Conservation (phyloP, 352 stramenopile species). For the Saprolegnia diclina region DNA sequence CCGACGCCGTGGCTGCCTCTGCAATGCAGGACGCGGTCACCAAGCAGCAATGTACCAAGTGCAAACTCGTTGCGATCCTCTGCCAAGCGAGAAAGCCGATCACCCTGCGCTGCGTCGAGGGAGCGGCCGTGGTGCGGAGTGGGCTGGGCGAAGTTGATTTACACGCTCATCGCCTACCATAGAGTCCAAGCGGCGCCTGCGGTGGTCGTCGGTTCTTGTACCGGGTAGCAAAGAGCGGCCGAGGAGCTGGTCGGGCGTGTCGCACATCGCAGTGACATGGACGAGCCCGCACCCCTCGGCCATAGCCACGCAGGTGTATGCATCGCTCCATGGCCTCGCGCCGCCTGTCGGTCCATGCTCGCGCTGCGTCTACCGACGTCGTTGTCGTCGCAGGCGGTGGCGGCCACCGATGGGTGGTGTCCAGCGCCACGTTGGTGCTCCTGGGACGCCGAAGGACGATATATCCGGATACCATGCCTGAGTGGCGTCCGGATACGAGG, state of each 20-base stretch:
- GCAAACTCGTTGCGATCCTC: no score
- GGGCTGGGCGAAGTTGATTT: no score
- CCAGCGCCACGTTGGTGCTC: neutral
- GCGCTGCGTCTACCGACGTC: neutral
- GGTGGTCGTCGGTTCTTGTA: no score
- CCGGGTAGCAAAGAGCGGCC: no score
- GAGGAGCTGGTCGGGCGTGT: neutral
- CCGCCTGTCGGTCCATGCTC: neutral
- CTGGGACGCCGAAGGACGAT: neutral
- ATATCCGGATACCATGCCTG: neutral
- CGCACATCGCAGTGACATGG: neutral
- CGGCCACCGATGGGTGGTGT: neutral
- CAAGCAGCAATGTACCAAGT: no score
- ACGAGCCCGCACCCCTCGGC: neutral
- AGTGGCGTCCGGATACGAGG: neutral
- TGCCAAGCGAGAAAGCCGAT: no score
- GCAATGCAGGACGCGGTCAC: no score
- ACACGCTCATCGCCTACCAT: no score
- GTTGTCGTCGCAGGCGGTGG: neutral
- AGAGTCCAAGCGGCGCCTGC: no score
- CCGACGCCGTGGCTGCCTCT: no score
- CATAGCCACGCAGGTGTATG: neutral
- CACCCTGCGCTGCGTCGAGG: no score
- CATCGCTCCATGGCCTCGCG: neutral
- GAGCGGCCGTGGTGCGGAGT: no score